Percentiles rank a stretch among this genome's conserved stretches.
Conservation (phyloP, 2,329 filamentous ascomycete genomes). For the Beauveria caledonica region DNA sequence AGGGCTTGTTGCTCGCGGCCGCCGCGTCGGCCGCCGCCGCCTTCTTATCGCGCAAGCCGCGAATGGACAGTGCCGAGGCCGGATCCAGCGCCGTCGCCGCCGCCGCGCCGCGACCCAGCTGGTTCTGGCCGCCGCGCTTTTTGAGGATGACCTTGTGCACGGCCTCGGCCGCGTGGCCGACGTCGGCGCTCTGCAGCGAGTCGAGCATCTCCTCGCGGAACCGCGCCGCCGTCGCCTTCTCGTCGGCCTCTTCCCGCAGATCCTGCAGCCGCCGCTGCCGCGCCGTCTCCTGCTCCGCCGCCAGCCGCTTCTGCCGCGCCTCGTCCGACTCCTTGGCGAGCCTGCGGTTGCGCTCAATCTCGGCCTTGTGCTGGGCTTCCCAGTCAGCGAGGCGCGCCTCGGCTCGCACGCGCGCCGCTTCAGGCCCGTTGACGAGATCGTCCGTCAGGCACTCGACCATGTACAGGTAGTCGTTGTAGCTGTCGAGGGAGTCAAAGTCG, state of each 20-base stretch:
- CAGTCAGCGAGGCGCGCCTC: conserved; percentile 48
- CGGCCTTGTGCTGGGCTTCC: conserved; percentile 61
- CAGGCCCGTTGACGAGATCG: conserved; percentile 68
- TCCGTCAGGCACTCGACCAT: conserved; percentile 84
- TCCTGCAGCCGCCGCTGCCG: conserved; percentile 52
- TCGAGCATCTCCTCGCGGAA: conserved; percentile 63
- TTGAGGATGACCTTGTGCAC: conserved; percentile 60
- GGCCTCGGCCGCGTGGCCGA: conserved; percentile 50
- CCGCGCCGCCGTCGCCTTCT: conserved; percentile 54
- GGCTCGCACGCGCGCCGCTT: conserved; percentile 48
- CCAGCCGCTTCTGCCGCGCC: conserved; percentile 44
- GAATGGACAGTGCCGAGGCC: conserved; percentile 51
- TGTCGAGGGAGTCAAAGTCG: conserved; percentile 77
- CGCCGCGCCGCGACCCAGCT: conserved; percentile 20
- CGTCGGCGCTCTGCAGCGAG: conserved; percentile 53
- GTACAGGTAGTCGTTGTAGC: conserved; percentile 92
- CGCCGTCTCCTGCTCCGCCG: conserved; percentile 58
- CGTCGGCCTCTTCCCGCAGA: conserved; percentile 60
- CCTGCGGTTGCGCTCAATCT: conserved; percentile 54
- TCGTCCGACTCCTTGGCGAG: conserved; percentile 50
- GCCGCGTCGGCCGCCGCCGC: conserved; percentile 27
- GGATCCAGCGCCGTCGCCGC: conserved; percentile 24
- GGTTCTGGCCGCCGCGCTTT: conserved; percentile 54
- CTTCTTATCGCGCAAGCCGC: conserved; percentile 64
- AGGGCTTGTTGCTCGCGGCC: conserved; percentile 57